Conservation (phyloP, 352 stramenopile genomes). For the Globisporangium barbulae region DNA sequence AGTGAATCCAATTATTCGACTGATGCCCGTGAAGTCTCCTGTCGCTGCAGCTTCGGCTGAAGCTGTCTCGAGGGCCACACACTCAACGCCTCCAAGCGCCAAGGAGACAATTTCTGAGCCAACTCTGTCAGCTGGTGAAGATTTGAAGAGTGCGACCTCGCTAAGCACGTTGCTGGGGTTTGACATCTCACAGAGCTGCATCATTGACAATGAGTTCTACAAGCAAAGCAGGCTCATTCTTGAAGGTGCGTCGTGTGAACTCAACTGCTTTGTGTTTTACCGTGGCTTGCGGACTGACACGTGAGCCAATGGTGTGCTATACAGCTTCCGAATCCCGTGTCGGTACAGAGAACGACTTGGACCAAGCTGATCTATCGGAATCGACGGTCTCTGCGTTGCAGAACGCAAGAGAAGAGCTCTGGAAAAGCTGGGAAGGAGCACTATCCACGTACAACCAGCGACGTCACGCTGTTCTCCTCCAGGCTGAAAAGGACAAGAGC, state of each 20-base stretch:
- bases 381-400: not conserved
- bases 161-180: constrained; percentile 28
- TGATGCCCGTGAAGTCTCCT: constrained; percentile 1
- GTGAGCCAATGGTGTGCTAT: not conserved
- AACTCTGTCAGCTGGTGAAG: not conserved
- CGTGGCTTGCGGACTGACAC: not conserved
- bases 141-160: not conserved
- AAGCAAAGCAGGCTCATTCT: constrained; percentile 1
- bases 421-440: constrained; percentile 19
- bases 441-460: constrained; percentile 12
- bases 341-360: not conserved
- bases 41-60: too few species aligned
- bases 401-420: constrained; percentile 21
- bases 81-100: not conserved
- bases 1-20: constrained; percentile 33
- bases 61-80: not conserved
- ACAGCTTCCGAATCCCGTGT: not conserved
- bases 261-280: not conserved
- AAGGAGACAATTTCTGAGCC: not conserved
- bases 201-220: constrained; percentile 40
- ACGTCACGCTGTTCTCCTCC: not conserved
- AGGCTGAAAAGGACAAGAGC: not conserved
- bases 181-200: constrained; percentile 36
- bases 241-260: not conserved
- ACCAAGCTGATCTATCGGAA: not conserved